phyloP scores from a whole-genome alignment of 2,329 filamentous ascomycete species.

The Botrytis tulipae region DNA sequence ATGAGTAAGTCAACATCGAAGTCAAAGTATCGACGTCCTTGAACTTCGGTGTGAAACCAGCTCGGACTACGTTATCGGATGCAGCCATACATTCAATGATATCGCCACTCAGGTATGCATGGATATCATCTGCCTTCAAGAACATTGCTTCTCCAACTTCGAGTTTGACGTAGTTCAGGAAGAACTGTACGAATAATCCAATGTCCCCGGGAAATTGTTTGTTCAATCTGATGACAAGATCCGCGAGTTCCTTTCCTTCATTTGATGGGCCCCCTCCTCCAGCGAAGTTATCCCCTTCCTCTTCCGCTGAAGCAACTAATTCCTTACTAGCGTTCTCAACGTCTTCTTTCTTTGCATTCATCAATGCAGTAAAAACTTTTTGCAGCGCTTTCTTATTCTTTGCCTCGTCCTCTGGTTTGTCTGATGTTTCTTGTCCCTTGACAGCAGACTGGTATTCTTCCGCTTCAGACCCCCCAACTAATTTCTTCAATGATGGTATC shows the following conservation, averaged over 20 bases:
- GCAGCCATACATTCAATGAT: constrained; percentile 99
- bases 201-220: constrained; percentile 85
- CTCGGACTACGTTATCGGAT: constrained; percentile 97
- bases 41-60: constrained; percentile 97
- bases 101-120: constrained; percentile 89
- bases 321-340: constrained; percentile 64
- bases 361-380: constrained; percentile 72
- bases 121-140: constrained; percentile 93
- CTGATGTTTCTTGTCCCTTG: constrained; percentile 52
- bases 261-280: constrained; percentile 67
- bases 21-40: constrained; percentile 91
- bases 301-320: constrained; percentile 68
- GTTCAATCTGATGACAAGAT: constrained; percentile 75
- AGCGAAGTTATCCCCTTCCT: constrained; percentile 71
- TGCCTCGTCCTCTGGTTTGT: constrained; percentile 42
- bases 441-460: constrained; percentile 53
- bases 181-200: constrained; percentile 92
- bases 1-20: constrained; percentile 90
- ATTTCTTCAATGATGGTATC: constrained; percentile 60
- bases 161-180: constrained; percentile 92
- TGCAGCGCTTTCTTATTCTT: constrained; percentile 78
- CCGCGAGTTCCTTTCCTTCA: constrained; percentile 66
- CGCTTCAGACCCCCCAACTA: constrained; percentile 66
- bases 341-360: constrained; percentile 69
- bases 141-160: constrained; percentile 92